Conservation (phyloP, 2,329 filamentous ascomycete species). For the Biscogniauxia mediterranea region DNA sequence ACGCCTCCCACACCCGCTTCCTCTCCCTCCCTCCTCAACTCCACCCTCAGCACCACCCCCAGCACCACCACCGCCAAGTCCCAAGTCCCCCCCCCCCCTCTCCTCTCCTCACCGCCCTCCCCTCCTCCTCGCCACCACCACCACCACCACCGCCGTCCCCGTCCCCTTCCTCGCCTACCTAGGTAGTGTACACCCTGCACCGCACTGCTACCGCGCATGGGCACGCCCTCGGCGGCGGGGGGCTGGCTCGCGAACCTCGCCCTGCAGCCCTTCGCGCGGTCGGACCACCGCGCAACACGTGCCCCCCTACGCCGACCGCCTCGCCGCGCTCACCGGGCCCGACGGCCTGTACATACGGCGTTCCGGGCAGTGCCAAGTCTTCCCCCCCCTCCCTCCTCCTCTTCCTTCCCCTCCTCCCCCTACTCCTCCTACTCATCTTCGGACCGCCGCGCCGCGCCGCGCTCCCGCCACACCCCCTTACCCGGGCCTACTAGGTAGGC, state of each 20-base stretch:
- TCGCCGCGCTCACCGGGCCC: constrained; percentile 12
- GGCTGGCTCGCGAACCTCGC: constrained; percentile 39
- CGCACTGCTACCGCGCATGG: constrained; percentile 38
- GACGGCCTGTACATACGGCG: constrained; percentile 19
- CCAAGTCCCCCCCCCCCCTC: background rate
- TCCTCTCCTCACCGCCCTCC: constrained; percentile 7
- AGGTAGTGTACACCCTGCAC: too few species aligned
- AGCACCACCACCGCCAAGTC: too few species aligned
- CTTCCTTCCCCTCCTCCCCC: too few species aligned
- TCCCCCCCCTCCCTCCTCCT: background rate
- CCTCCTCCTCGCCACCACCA: background rate
- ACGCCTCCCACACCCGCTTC: background rate
- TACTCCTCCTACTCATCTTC: too few species aligned
- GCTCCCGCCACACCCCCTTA: too few species aligned
- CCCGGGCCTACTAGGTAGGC: too few species aligned
- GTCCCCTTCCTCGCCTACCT: constrained; percentile 21
- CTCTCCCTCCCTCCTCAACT: background rate
- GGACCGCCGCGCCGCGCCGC: constrained; percentile 33
- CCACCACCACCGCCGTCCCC: too few species aligned
- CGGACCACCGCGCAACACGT: constrained; percentile 32
- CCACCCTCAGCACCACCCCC: background rate
- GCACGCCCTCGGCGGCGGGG: constrained; percentile 43
- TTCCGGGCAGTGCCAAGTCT: constrained; percentile 23
- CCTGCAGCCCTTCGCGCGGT: constrained; percentile 33
- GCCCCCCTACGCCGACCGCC: constrained; percentile 28